Base-by-base conservation (phyloP, 2,329 filamentous ascomycete genomes). In the Alternaria gaisen region DNA sequence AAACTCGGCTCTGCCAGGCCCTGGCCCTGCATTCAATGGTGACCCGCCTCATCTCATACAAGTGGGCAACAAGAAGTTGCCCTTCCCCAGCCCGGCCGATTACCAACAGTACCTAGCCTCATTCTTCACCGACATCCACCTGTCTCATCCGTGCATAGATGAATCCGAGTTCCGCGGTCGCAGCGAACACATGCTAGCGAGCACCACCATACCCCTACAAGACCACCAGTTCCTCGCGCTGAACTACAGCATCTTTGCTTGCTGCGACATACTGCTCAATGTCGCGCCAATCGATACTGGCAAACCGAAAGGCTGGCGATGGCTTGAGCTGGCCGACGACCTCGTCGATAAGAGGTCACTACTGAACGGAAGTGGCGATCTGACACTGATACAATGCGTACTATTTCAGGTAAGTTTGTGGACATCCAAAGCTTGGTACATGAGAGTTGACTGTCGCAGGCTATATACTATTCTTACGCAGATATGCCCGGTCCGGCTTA, bases 171-270 rank as follows among this genome's bases (percentile, higher is more conserved):
- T 77, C 42, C 70, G 72, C 11, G 52, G 57, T 12, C 62, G 67
- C 16, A 65, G 66, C 52, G 66, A 71, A 36, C 62, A 56, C 18
- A 65, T 77, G 60, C 56, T 77, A n/a, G 62, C 69, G 5, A 59
- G 48, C 24, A 18, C 62, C 14, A 36, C 56, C 14, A 59, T 73
- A n/a, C 66, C 65, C 8, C 22, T 62, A 5, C 57, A 50, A 18
- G 68, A 74, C 24, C 30, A 65, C n/a, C 66, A 64, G n/a, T 71
- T 75, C 32, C 59, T 77, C 7, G 73, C 72, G 1, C 54, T 77
- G 7, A 69, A 73, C 51, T 77, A 77, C 41, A 61, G 70, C 16
- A 62, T 77, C 8, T 76, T 77, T 42, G 72, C 74, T 1, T 70
- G 67, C 30, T 59, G 63, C 32, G 62, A 73, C 12, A 61, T 70